phyloP scores from a whole-genome alignment of 1,284 basidiomycete genomes.

The Boletus semigastroideus region DNA sequence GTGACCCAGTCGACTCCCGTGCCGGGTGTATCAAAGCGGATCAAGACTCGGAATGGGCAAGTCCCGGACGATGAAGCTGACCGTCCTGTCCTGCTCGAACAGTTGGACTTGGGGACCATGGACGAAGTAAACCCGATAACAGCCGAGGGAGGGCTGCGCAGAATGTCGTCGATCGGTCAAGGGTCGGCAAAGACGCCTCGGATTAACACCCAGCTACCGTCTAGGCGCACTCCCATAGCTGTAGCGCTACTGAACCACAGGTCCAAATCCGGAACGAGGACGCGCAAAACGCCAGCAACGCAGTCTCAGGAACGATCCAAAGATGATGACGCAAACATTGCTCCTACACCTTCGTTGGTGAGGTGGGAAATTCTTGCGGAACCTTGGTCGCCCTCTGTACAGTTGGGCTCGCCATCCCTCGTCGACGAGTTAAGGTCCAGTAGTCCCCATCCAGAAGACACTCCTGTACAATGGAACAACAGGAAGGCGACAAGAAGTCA shows the following conservation, averaged over 20 bases:
- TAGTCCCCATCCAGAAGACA: conserved; percentile 23
- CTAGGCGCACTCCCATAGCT: conserved; percentile 10
- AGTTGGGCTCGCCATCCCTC: conserved; percentile 20
- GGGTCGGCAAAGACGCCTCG: conserved; percentile 14
- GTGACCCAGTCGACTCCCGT: conserved; percentile 23
- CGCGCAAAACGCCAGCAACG: conserved; percentile 14
- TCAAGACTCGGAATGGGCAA: conserved; percentile 39
- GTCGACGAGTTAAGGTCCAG: conserved; percentile 43
- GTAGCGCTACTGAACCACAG: conserved; percentile 3
- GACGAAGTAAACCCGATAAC: conserved; percentile 3
- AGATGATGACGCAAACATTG: neutral
- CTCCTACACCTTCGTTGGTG: conserved; percentile 13
- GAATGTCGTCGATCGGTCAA: conserved; percentile 9
- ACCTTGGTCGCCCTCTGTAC: conserved; percentile 21
- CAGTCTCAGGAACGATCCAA: neutral
- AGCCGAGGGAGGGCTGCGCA: conserved; percentile 3
- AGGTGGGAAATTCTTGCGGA: conserved; percentile 30
- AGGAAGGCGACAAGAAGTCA: conserved; percentile 5
- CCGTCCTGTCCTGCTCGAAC: conserved; percentile 17
- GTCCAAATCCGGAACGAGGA: neutral
- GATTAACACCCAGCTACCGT: conserved; percentile 3
- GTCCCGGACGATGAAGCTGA: conserved; percentile 18
- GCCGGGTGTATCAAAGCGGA: conserved; percentile 33
- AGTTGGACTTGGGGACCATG: conserved; percentile 3
- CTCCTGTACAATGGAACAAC: neutral